Base-by-base conservation (phyloP, 78 protist species). In the Emiliania huxleyi region DNA sequence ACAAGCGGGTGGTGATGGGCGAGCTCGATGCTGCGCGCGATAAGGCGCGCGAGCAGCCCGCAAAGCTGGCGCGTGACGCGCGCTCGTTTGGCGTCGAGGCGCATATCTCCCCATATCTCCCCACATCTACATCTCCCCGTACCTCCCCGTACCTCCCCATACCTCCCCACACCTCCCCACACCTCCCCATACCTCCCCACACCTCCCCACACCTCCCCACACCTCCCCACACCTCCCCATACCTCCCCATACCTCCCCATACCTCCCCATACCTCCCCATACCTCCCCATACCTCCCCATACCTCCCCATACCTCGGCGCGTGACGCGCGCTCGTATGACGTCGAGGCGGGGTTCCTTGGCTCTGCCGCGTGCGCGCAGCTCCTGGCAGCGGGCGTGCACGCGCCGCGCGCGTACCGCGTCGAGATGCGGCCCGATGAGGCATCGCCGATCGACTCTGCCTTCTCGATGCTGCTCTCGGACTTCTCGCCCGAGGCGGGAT, bases 311-410 rank as follows among this genome's bases (percentile, higher is more conserved):
- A n/a, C n/a, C n/a, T n/a, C n/a, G n/a, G n/a, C n/a, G n/a, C n/a
- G n/a, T n/a, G 92, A 90, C 62, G 92, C 46, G 18, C 49, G 69
- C 25, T 29, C 44, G 43, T 52, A 37, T 62, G n/a, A 3, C 43
- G 92, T 90, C 38, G 92, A 90, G 92, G 62, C 89, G 42, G 29
- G 25, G 21, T 90, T 90, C 92, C 73, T 90, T 12, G 40, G 43
- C 8, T 90, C 92, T 2, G 75, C 23, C 75, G 75, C 75, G 75
- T 69, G 75, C 75, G 75, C 75, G n/a, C 75, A 26, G n/a, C 75
- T 69, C 33, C 75, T 4, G 33, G 23, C 75, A 12, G 23, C 75
- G 75, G 75, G 37, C 12, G 75, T 69, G 37, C 37, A 29, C 23
- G 75, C 12, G 75, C 37, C 75, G 75, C 12, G 33, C 37, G n/a